Conservation (phyloP, 192 early-diverging fungal genomes). For the Nowakowskiella sp. region DNA sequence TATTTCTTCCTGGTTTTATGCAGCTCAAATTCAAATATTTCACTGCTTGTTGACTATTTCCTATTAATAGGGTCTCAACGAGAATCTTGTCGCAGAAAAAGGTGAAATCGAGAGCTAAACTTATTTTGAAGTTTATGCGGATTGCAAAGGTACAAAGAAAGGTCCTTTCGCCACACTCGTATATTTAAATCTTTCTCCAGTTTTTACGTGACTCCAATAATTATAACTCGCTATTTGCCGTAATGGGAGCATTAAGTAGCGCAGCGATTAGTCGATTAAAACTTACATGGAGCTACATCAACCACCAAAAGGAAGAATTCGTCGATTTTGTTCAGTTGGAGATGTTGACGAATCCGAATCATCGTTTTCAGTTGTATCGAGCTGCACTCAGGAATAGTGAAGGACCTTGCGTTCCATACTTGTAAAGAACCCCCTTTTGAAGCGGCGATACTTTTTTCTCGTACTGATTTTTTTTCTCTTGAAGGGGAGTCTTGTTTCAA, state of each 20-base stretch:
- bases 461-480: conserved; percentile 1
- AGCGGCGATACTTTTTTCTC: not conserved
- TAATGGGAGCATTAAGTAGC: conserved; percentile 61
- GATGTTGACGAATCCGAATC: conserved; percentile 59
- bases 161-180: not conserved
- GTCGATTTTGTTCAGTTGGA: conserved; percentile 52
- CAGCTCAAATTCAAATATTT: not conserved
- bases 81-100: conserved; percentile 56
- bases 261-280: conserved; percentile 52
- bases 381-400: conserved; percentile 47
- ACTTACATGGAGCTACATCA: conserved; percentile 49
- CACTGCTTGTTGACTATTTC: conserved; percentile 3
- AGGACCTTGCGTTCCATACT: conserved; percentile 63
- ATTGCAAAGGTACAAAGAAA: conserved; percentile 47
- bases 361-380: conserved; percentile 57
- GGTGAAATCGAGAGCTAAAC: conserved; percentile 49
- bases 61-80: conserved; percentile 49
- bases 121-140: conserved; percentile 62
- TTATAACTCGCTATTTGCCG: conserved; percentile 70
- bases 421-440: conserved; percentile 34
- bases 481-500: conserved; percentile 58
- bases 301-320: conserved; percentile 39
- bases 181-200: conserved; percentile 19
- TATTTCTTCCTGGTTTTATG: conserved; percentile 49
- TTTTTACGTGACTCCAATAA: conserved; percentile 57